Base-by-base conservation (phyloP, 2,329 filamentous ascomycete species). In the Apiospora rasikravindrae region DNA sequence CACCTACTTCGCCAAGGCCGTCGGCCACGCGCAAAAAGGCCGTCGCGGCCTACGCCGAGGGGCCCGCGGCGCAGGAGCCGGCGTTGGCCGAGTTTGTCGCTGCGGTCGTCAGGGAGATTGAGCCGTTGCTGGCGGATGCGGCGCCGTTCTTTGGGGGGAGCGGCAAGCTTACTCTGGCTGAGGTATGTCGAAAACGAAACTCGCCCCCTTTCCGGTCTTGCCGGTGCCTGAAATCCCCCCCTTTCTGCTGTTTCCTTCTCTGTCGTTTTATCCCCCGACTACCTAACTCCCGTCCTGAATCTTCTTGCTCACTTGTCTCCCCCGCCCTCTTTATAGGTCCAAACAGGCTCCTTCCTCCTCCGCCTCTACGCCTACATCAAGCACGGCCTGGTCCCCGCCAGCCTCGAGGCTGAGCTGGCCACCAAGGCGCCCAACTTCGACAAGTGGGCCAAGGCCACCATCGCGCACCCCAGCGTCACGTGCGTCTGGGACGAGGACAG, bases 91-190 rank as follows among this genome's bases (percentile, higher is more conserved):
- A 73, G 13, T 71, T 69, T 19, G 66, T 72, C 6, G 29, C 26
- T 1, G 69, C 45, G 2, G 40, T 73, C 11, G 71, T 69, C 29
- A 72, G 57, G 29, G 72, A 73, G 69, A 40, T 73, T 16, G 72
- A 73, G 69, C 72, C 72, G n/a, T 29, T 73, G 47, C 49, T 73
- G 5, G 64, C 14, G 49, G 71, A 73, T 42, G 72, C 72, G 13
- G 44, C 37, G 14, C 72, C 72, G 2, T 73, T 72, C 66, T 73
- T 73, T 53, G 72, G 72, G 2, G 72, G 70, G 11, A 73, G 71
- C 45, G 33, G 47, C 8, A 64, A 71, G 44, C 69, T 73, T 13
- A 73, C 72, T 10, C 24, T 73, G 42, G 72, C 72, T 19, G 72
- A 73, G 66, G 72, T 73, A 69, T 33, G 47, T 49, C 8, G 4